Evolutionary conservation across 78 protist genomes (phyloP).

Genomic region (Polysphondylium violaceum): DNA sequence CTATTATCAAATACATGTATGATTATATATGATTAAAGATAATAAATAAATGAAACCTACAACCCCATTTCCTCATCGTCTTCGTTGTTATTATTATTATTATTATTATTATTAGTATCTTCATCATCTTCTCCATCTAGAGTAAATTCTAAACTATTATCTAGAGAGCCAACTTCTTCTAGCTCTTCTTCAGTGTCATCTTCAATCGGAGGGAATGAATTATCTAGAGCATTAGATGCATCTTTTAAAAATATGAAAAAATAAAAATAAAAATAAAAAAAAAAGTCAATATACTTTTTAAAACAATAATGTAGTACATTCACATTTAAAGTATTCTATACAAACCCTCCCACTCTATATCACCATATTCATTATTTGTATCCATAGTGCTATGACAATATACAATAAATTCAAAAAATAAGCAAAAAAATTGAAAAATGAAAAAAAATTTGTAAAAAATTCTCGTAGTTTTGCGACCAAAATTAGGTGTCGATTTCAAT

Average conservation of each 20-base stretch:
- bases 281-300: not conserved
- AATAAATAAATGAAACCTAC: not conserved
- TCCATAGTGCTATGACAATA: too few relatives aligned
- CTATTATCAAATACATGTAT: not conserved
- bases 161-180: not conserved
- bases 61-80: slow-evolving; percentile 14
- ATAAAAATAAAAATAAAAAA: not conserved
- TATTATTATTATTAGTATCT: not conserved
- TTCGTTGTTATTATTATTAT: not conserved
- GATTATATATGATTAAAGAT: not conserved
- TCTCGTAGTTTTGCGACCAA: too few relatives aligned
- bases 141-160: not conserved
- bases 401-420: too few relatives aligned
- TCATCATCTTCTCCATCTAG: slow-evolving; percentile 10
- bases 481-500: too few relatives aligned
- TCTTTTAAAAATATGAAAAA: not conserved
- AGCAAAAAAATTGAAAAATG: too few relatives aligned
- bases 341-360: slow-evolving; percentile 37
- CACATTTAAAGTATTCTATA: too few relatives aligned
- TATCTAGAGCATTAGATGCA: not conserved
- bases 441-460: too few relatives aligned
- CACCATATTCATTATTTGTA: slow-evolving; percentile 27
- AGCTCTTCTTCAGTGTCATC: too few relatives aligned
- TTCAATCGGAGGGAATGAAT: not conserved
- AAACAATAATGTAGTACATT: too few relatives aligned